Base-by-base conservation (phyloP, 2,329 filamentous ascomycete species). In the Coniella vitis region DNA sequence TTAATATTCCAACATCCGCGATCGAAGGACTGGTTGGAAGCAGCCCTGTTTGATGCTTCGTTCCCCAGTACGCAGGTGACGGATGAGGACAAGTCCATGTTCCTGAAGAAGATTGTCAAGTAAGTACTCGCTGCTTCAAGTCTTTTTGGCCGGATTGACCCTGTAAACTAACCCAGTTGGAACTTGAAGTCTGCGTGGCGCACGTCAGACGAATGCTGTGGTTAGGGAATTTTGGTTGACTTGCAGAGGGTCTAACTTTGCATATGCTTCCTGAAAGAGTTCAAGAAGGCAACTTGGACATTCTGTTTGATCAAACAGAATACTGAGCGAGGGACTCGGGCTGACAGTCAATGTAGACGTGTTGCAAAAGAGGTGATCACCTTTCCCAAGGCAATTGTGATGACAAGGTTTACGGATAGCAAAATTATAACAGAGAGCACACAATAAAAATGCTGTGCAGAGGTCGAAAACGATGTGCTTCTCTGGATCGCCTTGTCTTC, bases 201-300 rank as follows among this genome's bases (percentile, higher is more conserved):
- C 76, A 1, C 73, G 76, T 54, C 68, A 73, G 43, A 87, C 84
- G 3, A 86, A 83, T 54, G 75, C 81, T 47, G 72, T 86, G 1
- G 78, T 87, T 3, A 76, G 79, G 51, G 83, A 87, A 25, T 89
- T 89, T 60, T 90, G 84, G 81, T 66, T 87, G n/a, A 72, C 75
- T 2, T 83, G 82, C 53, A 72, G 84, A 53, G 78, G 78, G 7
- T 73, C 74, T 1, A 79, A 70, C 57, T 84, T 82, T 63, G 70
- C 78, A 8, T 84, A 83, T 63, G 74, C 70, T 42, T 81, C 79
- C 38, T 82, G 57, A 63, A 19, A 19, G 19, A n/a, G 22, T n/a
- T 25, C 10, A 34, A 21, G 22, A 14, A 39, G 31, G n/a, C 22
- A 25, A 31, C 20, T 20, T 32, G 4, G 16, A 10, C 25, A 16